Evolutionary conservation across 257 asterid species (phyloP), one percentile per base, ranked within the genome.

Genomic region (Forsythia suspensa): DNA sequence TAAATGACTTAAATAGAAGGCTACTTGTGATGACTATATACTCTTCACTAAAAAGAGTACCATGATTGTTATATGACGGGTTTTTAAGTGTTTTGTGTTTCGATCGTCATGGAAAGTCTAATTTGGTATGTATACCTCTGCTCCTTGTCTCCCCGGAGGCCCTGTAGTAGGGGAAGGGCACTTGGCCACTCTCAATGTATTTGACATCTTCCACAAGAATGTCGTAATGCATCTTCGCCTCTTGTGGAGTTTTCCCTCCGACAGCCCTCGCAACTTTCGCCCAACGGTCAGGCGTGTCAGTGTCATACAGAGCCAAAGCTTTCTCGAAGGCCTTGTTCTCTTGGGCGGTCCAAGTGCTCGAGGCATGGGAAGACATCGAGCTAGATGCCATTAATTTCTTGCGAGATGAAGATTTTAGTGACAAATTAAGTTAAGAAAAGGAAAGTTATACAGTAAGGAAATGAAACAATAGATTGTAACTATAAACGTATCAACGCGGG

Each of bases 311-410:
- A 0, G 89, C 88, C 13, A 88, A 43, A 0, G 89, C 91, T 12
- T 77, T 80, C 76, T 85, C 89, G 40, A 88, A 88, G 12, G 77
- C 85, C 71, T 88, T 82, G 85, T 88, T 85, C 51, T 88, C 88
- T 75, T 76, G 70, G 0, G 78, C 3, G 0, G 87, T 80, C 89
- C 91, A 88, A 11, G 84, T 79, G 11, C 80, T 29, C 34, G 34
- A 29, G 34, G 34, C 70, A 6, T 76, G 73, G 20, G 79, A 70
- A 0, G 87, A 78, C 78, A 70, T 74, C 5, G 82, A 77, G 55
- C 61, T 70, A 4, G 81, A 74, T 39, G 85, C 80, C 73, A 75
- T 80, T 67, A 8, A 9, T 44, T 51, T 61, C 73, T 8, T 3
- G 5, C 5, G 0, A 4, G 8, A 9, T 24, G 37, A n/a, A 20